These are phyloP conservation scores for Picochlorum sp. DNA, from an alignment of 139 green algal genomes.

Conservation along the genomic window DNA sequence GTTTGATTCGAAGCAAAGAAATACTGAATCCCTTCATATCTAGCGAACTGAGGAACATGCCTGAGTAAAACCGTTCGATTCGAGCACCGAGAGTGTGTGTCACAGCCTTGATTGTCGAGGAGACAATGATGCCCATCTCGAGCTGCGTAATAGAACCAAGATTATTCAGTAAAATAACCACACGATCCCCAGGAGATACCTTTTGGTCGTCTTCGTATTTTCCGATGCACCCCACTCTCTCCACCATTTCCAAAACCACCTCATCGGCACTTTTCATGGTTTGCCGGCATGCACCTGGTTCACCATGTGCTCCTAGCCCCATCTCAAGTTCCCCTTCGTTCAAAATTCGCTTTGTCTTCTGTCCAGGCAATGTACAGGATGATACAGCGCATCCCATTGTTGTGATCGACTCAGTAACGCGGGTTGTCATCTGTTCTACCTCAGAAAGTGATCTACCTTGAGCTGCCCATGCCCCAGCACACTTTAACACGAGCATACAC, in stretches of 20 bases:
- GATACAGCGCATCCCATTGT: slow-evolving; percentile 61
- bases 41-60: slow-evolving; percentile 67
- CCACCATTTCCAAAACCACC: slow-evolving; percentile 36
- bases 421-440: slow-evolving; percentile 39
- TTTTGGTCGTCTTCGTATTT: slow-evolving; percentile 9
- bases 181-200: slow-evolving; percentile 14
- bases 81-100: slow-evolving; percentile 2
- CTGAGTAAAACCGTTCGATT: slow-evolving; percentile 46
- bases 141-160: slow-evolving; percentile 52
- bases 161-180: slow-evolving; percentile 38
- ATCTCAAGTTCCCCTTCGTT: slow-evolving; percentile 59
- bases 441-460: slow-evolving; percentile 39
- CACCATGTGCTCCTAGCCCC: slow-evolving; percentile 82
- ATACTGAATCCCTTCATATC: slow-evolving; percentile 63
- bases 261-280: slow-evolving; percentile 11
- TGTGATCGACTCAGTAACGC: slow-evolving; percentile 29
- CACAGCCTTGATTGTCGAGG: slow-evolving; percentile 21
- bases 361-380: slow-evolving; percentile 59
- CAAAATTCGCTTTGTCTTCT: background rate
- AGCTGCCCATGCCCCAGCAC: slow-evolving; percentile 66
- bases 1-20: slow-evolving; percentile 26
- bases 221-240: slow-evolving; percentile 21
- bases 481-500: slow-evolving; percentile 79
- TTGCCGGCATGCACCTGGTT: slow-evolving; percentile 50
- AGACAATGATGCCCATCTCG: slow-evolving; percentile 54